These are phyloP conservation scores for Hericium rajendrae DNA, from an alignment of 768 basidiomycete species.

Conservation along the genomic window DNA sequence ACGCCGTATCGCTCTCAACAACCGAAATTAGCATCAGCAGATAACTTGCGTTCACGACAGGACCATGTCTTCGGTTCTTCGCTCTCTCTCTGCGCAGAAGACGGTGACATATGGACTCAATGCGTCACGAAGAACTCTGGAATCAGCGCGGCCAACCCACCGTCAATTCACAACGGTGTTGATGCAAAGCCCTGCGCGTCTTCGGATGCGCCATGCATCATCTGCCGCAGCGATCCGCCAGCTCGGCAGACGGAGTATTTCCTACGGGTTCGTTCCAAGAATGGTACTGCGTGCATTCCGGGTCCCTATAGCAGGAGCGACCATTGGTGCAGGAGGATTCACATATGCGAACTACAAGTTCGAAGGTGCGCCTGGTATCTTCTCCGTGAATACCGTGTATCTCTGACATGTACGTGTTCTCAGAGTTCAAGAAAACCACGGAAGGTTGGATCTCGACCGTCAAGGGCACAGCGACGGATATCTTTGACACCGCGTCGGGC, in stretches of 20 bases:
- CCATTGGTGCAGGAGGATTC: slow-evolving; percentile 82
- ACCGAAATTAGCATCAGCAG: too few relatives aligned
- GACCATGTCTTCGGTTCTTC: slow-evolving; percentile 9
- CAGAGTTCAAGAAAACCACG: slow-evolving; percentile 67
- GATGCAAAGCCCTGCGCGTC: slow-evolving; percentile 34
- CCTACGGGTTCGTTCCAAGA: slow-evolving; percentile 82
- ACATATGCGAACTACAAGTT: slow-evolving; percentile 97
- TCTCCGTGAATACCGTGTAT: background rate
- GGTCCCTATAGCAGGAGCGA: slow-evolving; percentile 81
- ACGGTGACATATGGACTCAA: slow-evolving; percentile 44
- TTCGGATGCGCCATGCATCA: slow-evolving; percentile 40
- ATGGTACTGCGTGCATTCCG: slow-evolving; percentile 83
- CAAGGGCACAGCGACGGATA: slow-evolving; percentile 59
- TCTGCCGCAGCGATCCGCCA: slow-evolving; percentile 42
- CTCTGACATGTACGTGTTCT: background rate
- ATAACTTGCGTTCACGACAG: background rate
- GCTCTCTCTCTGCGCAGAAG: slow-evolving; percentile 30
- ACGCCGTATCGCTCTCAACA: too few relatives aligned
- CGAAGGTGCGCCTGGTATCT: slow-evolving; percentile 52
- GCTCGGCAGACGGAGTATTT: slow-evolving; percentile 66
- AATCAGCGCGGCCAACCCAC: slow-evolving; percentile 35
- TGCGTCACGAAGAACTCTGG: slow-evolving; percentile 26
- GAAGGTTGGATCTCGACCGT: slow-evolving; percentile 54
- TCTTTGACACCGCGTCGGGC: slow-evolving; percentile 66
- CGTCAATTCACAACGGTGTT: slow-evolving; percentile 51